These are phyloP conservation scores for Yarrowia sp. DNA, from an alignment of 805 yeast species.

Conservation along the genomic window DNA sequence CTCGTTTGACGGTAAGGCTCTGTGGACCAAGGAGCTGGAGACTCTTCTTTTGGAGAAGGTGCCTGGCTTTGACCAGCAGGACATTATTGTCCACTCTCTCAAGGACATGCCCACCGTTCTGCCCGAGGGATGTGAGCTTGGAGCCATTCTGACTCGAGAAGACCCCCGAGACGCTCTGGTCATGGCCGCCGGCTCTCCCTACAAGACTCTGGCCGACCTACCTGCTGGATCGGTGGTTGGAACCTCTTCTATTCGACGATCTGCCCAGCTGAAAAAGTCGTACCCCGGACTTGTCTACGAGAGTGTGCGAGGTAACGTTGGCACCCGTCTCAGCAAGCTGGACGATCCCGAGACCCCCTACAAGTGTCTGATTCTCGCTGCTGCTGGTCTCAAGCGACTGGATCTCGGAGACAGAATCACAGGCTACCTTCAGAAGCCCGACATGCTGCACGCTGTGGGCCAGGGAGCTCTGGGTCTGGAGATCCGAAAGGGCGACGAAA, in stretches of 20 bases:
- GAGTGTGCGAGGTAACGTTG: conserved; percentile 79
- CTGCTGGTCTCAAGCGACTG: conserved; percentile 82
- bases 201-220: conserved; percentile 63
- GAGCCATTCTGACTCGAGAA: conserved; percentile 79
- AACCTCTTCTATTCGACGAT: conserved; percentile 89
- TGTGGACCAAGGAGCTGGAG: conserved; percentile 96
- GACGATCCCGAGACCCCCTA: conserved; percentile 66
- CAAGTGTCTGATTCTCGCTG: conserved; percentile 79
- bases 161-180: conserved; percentile 93
- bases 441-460: conserved; percentile 96
- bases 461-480: conserved; percentile 97
- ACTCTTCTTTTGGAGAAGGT: conserved; percentile 57
- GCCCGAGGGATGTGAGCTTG: conserved; percentile 86
- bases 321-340: conserved; percentile 75
- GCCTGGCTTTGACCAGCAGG: conserved; percentile 63
- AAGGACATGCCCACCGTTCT: conserved; percentile 87
- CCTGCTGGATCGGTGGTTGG: conserved; percentile 89
- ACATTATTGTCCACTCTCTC: conserved; percentile 87
- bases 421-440: conserved; percentile 61
- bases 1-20: conserved; percentile 91
- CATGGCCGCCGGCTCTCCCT: conserved; percentile 63
- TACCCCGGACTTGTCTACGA: conserved; percentile 76
- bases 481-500: conserved; percentile 65
- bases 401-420: conserved; percentile 76
- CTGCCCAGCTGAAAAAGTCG: conserved; percentile 79